A percentile compares a stretch with the other conserved stretches of the same genome.
Evolutionary conservation across 495 filamentous ascomycete species (phyloP).

Genomic region (Neurospora africana): DNA sequence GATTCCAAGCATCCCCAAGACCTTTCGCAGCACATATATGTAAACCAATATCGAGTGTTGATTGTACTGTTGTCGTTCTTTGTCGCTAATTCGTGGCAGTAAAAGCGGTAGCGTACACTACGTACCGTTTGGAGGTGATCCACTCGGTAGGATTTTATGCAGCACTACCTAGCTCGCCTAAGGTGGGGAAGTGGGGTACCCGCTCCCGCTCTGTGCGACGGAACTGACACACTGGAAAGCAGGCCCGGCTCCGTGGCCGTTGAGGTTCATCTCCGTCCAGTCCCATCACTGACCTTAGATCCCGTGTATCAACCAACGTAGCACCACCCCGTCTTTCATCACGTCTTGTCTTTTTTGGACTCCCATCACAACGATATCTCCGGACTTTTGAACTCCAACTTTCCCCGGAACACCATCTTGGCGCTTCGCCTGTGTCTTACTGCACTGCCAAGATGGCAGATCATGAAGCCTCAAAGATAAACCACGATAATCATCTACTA

Average conservation of each 20-base stretch:
- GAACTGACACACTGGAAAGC: background rate
- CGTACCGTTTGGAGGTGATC: background rate
- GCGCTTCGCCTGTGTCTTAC: background rate
- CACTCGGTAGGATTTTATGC: background rate
- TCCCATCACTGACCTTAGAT: background rate
- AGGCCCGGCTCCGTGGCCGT: background rate
- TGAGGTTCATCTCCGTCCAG: background rate
- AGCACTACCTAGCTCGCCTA: background rate
- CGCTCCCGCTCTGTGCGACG: background rate
- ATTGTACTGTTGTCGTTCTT: background rate
- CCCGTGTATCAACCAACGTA: background rate
- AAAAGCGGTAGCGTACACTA: background rate
- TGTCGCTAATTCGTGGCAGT: background rate
- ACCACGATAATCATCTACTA: slow-evolving; percentile 38
- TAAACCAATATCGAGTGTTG: background rate
- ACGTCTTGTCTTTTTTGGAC: background rate
- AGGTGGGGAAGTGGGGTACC: background rate
- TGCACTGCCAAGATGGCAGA: slow-evolving; percentile 30
- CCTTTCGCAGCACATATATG: background rate
- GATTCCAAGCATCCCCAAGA: background rate
- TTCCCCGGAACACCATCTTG: background rate
- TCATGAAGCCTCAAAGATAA: slow-evolving; percentile 32
- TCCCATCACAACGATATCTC: background rate
- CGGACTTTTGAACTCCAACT: background rate
- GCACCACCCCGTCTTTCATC: background rate